These are phyloP conservation scores for Rubia peregrina DNA, from an alignment of 305 asterid genomes.

Conservation along the genomic window DNA sequence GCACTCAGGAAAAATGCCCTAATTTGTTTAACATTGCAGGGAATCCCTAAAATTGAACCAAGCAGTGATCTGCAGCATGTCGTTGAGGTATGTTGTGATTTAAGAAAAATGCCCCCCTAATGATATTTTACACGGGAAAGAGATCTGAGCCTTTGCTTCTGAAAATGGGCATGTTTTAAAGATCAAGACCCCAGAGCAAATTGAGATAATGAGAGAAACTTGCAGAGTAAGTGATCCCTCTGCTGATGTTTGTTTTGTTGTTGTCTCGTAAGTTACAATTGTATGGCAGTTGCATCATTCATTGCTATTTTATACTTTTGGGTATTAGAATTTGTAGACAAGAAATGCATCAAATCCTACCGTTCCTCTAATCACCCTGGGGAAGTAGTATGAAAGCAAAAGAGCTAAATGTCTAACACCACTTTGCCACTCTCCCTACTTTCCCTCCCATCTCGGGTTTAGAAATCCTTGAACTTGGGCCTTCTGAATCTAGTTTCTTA, in stretches of 20 bases:
- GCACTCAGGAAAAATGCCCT: constrained; percentile 1
- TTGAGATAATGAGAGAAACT: constrained; percentile 78
- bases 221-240: constrained; percentile 51
- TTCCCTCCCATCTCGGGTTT: not conserved
- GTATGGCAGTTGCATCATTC: not conserved
- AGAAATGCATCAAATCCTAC: not conserved
- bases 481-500: constrained; percentile 1
- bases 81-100: constrained; percentile 65
- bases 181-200: constrained; percentile 83
- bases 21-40: constrained; percentile 37
- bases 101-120: constrained; percentile 4
- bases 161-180: constrained; percentile 30
- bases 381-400: not conserved
- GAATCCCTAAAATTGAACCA: constrained; percentile 86
- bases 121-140: constrained; percentile 11
- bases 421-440: not conserved
- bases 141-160: constrained; percentile 19
- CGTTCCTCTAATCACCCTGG: not conserved
- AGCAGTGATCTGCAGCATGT: constrained; percentile 77
- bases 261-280: not conserved
- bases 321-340: not conserved
- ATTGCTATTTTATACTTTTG: not conserved
- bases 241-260: not conserved
- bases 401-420: not conserved
- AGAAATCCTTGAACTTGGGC: not conserved